Base-by-base conservation (phyloP, 768 basidiomycete genomes). In the Hortiboletus campestris region DNA sequence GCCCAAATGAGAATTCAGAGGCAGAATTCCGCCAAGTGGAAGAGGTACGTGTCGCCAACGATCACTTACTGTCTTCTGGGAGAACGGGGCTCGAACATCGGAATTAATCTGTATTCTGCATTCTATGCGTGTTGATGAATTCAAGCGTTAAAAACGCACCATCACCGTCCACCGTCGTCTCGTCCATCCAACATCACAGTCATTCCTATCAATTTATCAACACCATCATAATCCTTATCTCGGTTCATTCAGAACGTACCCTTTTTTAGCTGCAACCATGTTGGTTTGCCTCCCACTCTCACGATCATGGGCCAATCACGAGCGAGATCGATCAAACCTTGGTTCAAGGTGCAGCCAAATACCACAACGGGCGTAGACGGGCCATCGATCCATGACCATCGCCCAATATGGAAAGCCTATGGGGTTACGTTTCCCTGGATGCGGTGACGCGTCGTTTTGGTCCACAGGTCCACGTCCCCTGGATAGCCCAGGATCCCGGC, bases 251-350 rank as follows among this genome's bases (percentile, higher is more conserved):
- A 25, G 48, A 39, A 34, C 36, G 44, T 48, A 2, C 38, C 32
- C 40, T 47, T 62, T 62, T 65, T 53, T 43, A 31, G 34, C 6
- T 19, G 10, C 20, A 40, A n/a, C 46, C 44, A 64, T 32, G 38
- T 51, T 62, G 17, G 6, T 19, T 20, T 0, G 2, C 31, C 16
- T 11, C 40, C 13, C 36, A 16, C 51, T 65, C 63, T 51, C 63
- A 64, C 63, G 63, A 36, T n/a, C 42, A 12, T 6, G 42, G 36
- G 44, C 53, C 63, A 48, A 61, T 64, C 51, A 22, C 14, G 20
- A 44, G 17, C 40, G 40, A 36, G 40, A 63, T 63, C 48, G 52
- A 65, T 63, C 36, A 48, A 64, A 64, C 63, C 50, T 65, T 64
- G 46, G 20, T 25, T 50, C 4, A 32, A 44, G 53, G 46, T 22